Conservation (phyloP, 2,329 filamentous ascomycete species). For the Paracorniculantispora psalliotae region DNA sequence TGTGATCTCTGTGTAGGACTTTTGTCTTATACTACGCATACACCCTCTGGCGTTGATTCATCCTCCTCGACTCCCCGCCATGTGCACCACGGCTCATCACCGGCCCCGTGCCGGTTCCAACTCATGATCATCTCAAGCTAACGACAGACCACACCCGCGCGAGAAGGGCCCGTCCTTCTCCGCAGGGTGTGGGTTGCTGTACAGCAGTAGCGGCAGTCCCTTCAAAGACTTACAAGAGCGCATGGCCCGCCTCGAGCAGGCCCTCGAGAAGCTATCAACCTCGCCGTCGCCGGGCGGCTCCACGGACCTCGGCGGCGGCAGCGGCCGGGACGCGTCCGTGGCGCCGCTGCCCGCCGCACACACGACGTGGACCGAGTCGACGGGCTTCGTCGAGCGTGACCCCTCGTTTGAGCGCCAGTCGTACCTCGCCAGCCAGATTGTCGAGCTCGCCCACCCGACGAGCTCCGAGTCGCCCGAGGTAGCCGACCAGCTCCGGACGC, state of each 20-base stretch:
- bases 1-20: background rate
- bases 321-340: background rate
- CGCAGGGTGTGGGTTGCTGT: background rate
- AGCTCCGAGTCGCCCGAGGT: constrained; percentile 8
- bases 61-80: background rate
- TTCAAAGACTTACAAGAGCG: constrained; percentile 16
- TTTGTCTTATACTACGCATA: background rate
- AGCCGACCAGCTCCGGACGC: constrained; percentile 11
- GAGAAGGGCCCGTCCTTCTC: background rate
- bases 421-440: constrained; percentile 14
- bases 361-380: constrained; percentile 11
- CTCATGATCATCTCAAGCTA: background rate
- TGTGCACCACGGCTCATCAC: background rate
- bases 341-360: constrained; percentile 4
- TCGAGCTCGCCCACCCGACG: constrained; percentile 9
- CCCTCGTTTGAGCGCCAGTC: constrained; percentile 16
- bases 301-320: background rate
- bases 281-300: constrained; percentile 5
- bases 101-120: no score
- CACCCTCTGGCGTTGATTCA: background rate
- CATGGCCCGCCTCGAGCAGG: constrained; percentile 14
- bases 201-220: background rate
- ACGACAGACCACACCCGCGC: background rate
- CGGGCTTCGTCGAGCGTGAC: constrained; percentile 14
- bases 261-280: constrained; percentile 12